Percentiles rank a stretch among this genome's conserved stretches.
Conservation (phyloP, 495 filamentous ascomycete species). For the Umbilicaria muhlenbergii region DNA sequence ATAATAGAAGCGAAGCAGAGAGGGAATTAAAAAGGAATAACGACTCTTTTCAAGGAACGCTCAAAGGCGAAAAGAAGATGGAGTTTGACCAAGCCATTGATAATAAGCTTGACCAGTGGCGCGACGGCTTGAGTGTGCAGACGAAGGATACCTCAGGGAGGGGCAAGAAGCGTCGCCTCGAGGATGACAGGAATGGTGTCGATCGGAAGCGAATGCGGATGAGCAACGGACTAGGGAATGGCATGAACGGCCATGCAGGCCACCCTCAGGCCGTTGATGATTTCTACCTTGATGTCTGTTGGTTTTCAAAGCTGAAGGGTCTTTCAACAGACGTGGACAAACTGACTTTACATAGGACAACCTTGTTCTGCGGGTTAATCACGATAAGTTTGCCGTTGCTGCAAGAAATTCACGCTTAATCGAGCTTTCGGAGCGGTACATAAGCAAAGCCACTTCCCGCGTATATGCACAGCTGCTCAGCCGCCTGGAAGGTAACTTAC, state of each 20-base stretch:
- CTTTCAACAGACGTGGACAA: neutral
- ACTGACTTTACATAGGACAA: constrained; percentile 27
- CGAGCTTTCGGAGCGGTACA: constrained; percentile 37
- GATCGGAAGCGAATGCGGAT: neutral
- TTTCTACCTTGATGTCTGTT: neutral
- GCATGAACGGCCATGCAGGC: neutral
- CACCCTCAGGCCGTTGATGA: neutral
- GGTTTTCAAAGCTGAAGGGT: too few relatives aligned
- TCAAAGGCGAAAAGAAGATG: constrained; percentile 34
- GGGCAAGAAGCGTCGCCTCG: constrained; percentile 7
- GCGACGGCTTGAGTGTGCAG: constrained; percentile 25
- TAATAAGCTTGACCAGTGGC: constrained; percentile 30
- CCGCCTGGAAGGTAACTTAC: constrained; percentile 48
- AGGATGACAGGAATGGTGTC: neutral
- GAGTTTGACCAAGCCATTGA: constrained; percentile 38
- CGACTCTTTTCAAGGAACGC: constrained; percentile 38
- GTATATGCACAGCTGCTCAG: constrained; percentile 63
- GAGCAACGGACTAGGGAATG: neutral
- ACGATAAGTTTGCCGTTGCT: constrained; percentile 67
- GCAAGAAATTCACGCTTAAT: constrained; percentile 67
- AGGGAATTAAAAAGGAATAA: constrained; percentile 24
- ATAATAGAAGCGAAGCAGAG: constrained; percentile 33
- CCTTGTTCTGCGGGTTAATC: constrained; percentile 65
- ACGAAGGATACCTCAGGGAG: constrained; percentile 10
- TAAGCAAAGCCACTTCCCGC: constrained; percentile 47